A percentile compares a stretch with the other conserved stretches of the same genome.
Conservation (phyloP, 441 rosid genomes). For the Aquilaria agallochum region DNA sequence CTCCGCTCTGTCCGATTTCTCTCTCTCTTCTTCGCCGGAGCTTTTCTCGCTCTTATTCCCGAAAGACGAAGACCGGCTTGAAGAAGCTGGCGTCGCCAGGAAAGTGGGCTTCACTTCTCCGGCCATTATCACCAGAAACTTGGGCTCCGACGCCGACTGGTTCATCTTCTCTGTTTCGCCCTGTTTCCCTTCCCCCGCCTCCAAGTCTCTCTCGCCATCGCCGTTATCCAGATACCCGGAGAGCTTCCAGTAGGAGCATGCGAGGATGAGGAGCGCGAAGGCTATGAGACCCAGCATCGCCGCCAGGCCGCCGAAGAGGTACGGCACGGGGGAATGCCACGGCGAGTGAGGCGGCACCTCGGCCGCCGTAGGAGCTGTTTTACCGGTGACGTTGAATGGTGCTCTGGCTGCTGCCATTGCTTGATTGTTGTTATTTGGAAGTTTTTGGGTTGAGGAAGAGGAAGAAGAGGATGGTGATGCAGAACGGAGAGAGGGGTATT, state of each 20-base stretch:
- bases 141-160: slow-evolving; percentile 37
- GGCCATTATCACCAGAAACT: slow-evolving; percentile 87
- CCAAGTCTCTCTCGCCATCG: slow-evolving; percentile 41
- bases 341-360: slow-evolving; percentile 41
- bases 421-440: neutral
- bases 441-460: too few species aligned
- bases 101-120: slow-evolving; percentile 76
- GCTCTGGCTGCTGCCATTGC: slow-evolving; percentile 39
- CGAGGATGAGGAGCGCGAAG: slow-evolving; percentile 82
- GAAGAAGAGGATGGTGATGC: too few species aligned
- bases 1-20: slow-evolving; percentile 24
- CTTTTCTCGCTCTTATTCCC: slow-evolving; percentile 34
- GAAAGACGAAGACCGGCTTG: slow-evolving; percentile 44
- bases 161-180: slow-evolving; percentile 25
- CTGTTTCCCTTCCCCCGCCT: slow-evolving; percentile 44
- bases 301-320: slow-evolving; percentile 87
- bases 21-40: slow-evolving; percentile 41
- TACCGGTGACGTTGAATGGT: slow-evolving; percentile 25
- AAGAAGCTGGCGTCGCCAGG: slow-evolving; percentile 66
- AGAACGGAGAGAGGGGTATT: neutral
- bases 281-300: slow-evolving; percentile 96
- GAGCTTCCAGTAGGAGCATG: slow-evolving; percentile 92
- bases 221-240: slow-evolving; percentile 62
- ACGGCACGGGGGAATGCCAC: slow-evolving; percentile 97
- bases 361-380: slow-evolving; percentile 11